Percentiles rank a stretch among this genome's conserved stretches.
phyloP scores from a whole-genome alignment of 106 monocot species.

The Acanthochlamys bracteata region DNA sequence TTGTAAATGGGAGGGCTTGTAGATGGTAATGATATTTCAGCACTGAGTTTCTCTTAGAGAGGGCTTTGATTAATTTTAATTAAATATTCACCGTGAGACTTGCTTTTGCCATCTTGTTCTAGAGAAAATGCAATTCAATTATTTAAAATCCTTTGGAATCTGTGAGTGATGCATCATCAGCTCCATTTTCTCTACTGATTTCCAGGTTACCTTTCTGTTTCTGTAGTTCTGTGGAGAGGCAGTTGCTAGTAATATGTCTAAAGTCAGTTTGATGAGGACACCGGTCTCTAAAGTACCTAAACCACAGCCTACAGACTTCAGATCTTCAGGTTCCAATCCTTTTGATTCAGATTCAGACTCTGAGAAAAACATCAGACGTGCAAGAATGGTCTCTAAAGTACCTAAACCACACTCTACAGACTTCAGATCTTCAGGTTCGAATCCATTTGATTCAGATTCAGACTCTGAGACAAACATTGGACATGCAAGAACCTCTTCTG shows the following conservation, averaged over 20 bases:
- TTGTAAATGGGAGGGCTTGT: no score
- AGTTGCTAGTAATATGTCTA: conserved; percentile 3
- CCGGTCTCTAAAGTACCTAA: conserved; percentile 14
- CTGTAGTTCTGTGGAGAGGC: background rate
- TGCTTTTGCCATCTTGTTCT: no score
- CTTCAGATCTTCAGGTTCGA: conserved; percentile 5
- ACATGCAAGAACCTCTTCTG: conserved; percentile 24
- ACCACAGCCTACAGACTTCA: conserved; percentile 4
- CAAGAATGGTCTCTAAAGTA: no score
- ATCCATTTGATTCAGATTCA: conserved; percentile 68
- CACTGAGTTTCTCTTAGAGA: no score
- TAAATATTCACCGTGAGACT: no score
- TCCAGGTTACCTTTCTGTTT: background rate
- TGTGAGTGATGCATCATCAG: no score
- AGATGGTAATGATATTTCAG: no score
- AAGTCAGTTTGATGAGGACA: conserved; percentile 7
- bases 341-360: conserved; percentile 63
- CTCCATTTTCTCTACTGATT: background rate
- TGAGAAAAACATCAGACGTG: conserved; percentile 10
- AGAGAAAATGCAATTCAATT: no score
- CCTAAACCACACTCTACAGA: conserved; percentile 9
- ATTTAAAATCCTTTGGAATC: no score
- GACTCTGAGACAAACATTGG: conserved; percentile 17
- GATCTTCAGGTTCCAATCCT: conserved; percentile 21
- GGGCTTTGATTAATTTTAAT: no score